Base-by-base conservation (phyloP, 257 asterid genomes). In the Fraxinus americana region DNA sequence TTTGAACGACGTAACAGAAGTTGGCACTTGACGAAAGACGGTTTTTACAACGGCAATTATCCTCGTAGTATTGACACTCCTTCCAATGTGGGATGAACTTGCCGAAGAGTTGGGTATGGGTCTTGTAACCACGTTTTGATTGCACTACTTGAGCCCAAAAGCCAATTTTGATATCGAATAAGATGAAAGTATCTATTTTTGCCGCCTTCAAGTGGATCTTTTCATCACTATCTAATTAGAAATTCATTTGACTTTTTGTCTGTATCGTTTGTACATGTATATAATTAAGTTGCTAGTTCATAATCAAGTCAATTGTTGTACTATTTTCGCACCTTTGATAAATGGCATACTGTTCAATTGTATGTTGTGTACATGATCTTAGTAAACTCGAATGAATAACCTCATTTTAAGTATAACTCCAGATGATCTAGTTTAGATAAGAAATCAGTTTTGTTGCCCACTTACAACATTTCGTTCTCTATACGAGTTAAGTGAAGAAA, bases 71-170 rank as follows among this genome's bases (percentile, higher is more conserved):
- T 73, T 91, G 95, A 89, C 88, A 13, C 98, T 95, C 75, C 98
- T 93, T 39, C 98, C 98, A 0, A 94, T 95, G 71, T 93, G 98
- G 99, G 97, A 93, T 70, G 99, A 95, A 80, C 92, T 95, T 0
- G 99, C 98, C 4, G 99, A 95, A 82, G 98, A 95, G 86, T 78
- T 95, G 36, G 98, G 99, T 75, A 89, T 95, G 70, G 97, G 98
- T 52, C 92, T 94, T 45, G 89, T 89, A 21, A 82, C 92, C 75
- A 78, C 90, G 19, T 88, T 92, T 39, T 91, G 85, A 88, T 73
- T 30, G 70, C 69, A 27, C 57, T 34, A 35, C 71, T 77, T 57
- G 78, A 59, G 61, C 76, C 38, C 30, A n/a, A 78, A 74, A 74
- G 61, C 82, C 88, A 83, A 76, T 89, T 89, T 91, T 87, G 84